A percentile compares a stretch with the other conserved stretches of the same genome.
phyloP scores from a whole-genome alignment of 768 basidiomycete genomes.

The Naganishia vaughanmartiniae region DNA sequence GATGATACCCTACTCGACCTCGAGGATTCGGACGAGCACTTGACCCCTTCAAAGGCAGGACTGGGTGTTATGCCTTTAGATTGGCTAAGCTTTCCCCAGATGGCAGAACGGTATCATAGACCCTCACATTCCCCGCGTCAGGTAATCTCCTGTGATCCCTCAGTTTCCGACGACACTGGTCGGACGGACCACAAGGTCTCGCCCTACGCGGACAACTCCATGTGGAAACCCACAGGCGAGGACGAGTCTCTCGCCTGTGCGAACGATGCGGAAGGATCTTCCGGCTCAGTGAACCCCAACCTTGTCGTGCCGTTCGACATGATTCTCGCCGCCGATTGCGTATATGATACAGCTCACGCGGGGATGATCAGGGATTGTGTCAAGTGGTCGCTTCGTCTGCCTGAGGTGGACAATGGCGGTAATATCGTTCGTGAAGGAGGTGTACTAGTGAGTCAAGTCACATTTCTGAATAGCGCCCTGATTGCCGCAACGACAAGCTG shows the following conservation, averaged over 20 bases:
- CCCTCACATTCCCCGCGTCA: neutral
- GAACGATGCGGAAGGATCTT: conserved; percentile 28
- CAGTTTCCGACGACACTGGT: neutral
- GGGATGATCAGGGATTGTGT: conserved; percentile 45
- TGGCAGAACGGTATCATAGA: conserved; percentile 21
- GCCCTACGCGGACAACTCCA: conserved; percentile 8
- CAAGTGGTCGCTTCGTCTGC: conserved; percentile 42
- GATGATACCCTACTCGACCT: conserved; percentile 10
- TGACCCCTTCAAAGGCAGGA: neutral
- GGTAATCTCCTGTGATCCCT: too few relatives aligned
- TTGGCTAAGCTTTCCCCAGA: conserved; percentile 46
- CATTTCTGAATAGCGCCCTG: too few relatives aligned
- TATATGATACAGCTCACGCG: conserved; percentile 51
- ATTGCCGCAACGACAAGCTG: neutral
- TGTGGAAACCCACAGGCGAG: conserved; percentile 14
- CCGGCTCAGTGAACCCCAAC: neutral
- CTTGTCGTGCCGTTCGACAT: conserved; percentile 43
- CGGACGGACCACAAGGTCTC: neutral
- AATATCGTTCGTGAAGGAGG: conserved; percentile 40
- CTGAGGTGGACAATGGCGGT: conserved; percentile 34
- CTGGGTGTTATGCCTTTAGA: conserved; percentile 44
- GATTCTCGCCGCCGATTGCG: conserved; percentile 50
- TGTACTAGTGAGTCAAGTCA: conserved; percentile 43
- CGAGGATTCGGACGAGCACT: neutral
- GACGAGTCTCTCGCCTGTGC: neutral